Evolutionary conservation across 75 land plant genomes (phyloP).

Genomic region (Pinus albicaulis): DNA sequence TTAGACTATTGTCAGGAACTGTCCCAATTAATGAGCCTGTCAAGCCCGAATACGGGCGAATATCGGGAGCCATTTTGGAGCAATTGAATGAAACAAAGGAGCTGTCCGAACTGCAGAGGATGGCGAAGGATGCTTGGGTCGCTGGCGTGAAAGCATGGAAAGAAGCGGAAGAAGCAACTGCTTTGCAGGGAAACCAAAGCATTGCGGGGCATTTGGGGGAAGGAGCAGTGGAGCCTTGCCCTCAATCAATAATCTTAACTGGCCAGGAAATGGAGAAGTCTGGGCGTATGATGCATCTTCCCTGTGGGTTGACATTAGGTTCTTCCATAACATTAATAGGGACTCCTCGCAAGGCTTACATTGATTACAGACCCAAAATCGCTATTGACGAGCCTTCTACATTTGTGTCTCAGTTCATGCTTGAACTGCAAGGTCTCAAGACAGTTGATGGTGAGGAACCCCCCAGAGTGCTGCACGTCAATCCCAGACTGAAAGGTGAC

Average conservation of each 20-base stretch:
- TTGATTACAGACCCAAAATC: conserved; percentile 32
- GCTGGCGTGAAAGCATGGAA: conserved; percentile 36
- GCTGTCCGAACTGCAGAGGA: conserved; percentile 28
- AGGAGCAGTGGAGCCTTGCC: conserved; percentile 21
- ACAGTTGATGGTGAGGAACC: conserved; percentile 65
- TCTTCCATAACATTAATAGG: conserved; percentile 67
- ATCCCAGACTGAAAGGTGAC: conserved; percentile 67
- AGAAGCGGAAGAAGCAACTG: conserved; percentile 16
- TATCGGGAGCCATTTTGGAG: conserved; percentile 37
- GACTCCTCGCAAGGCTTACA: conserved; percentile 45
- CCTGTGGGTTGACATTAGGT: conserved; percentile 66
- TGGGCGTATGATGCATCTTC: conserved; percentile 27
- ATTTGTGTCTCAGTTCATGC: conserved; percentile 61
- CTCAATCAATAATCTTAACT: conserved; percentile 25
- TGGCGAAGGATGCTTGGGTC: conserved; percentile 42
- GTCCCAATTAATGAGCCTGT: conserved; percentile 15
- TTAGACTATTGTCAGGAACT: conserved; percentile 6
- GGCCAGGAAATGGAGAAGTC: conserved; percentile 9
- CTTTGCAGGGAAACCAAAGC: conserved; percentile 11
- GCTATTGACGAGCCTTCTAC: conserved; percentile 13
- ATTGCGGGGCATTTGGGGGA: not conserved
- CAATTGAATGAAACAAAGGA: conserved; percentile 27
- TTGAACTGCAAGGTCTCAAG: conserved; percentile 63
- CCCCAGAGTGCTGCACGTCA: conserved; percentile 61
- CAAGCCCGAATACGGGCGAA: conserved; percentile 42